Evolutionary conservation across 2,329 filamentous ascomycete genomes (phyloP), one percentile per base, ranked within the genome.

Genomic region (Colletotrichum orchidophilum): DNA sequence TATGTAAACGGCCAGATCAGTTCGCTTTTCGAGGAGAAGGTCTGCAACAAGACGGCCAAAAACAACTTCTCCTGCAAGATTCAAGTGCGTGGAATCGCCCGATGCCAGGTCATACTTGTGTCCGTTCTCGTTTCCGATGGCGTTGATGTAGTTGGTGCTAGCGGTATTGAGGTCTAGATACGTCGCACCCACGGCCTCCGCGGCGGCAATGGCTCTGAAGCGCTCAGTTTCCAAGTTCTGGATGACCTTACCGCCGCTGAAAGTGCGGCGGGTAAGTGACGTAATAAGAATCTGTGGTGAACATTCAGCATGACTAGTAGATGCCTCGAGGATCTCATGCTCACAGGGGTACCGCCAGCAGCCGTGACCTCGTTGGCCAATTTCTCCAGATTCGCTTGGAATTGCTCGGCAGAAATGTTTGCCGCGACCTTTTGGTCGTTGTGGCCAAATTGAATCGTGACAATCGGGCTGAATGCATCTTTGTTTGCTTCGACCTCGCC

Each of bases 41-140:
- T 89, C 86, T 2, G 85, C 85, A 24, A 91, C 86, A 76, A 91
- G 82, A 46, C 87, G 83, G 0, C 87, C 85, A 79, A 91, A 91
- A 0, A 91, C 87, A 1, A 84, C 80, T 31, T 82, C 84, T 0
- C 89, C 89, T 68, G 82, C 80, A 2, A 77, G 75, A 75, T 90
- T 91, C 33, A 91, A 74, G 78, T 92, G 90, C 1, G 89, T 91
- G 57, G 80, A 79, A 75, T 92, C 90, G 4, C 76, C 79, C 2
- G 80, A 73, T 24, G 74, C 73, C 27, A 83, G 75, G 70, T 90
- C 87, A 55, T 89, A 89, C 50, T 75, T 80, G 35, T 81, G 80
- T 0, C 85, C 83, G 6, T 84, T 83, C 0, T 77, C 74, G 39
- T 83, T 79, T 0, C 88, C 87, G 62, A 90, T 87, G 0, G 82